Base-by-base conservation (phyloP, 2,329 filamentous ascomycete species). In the Alternaria conjuncta region DNA sequence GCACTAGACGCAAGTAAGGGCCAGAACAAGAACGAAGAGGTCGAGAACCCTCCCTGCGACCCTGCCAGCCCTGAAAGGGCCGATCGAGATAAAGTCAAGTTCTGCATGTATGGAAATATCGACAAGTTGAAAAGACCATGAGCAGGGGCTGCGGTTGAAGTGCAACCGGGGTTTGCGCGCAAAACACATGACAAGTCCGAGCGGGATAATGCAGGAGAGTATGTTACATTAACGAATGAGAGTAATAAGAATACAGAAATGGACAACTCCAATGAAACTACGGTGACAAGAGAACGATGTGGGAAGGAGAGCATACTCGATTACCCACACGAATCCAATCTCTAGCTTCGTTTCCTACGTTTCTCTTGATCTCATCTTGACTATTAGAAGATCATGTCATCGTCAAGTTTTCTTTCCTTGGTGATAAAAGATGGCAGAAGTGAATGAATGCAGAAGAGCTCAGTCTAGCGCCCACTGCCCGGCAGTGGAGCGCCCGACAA, bases 211-310 rank as follows among this genome's bases (percentile, higher is more conserved):
- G 32, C 28, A 55, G 43, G 18, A 57, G 45, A 55, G 60, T 58
- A 66, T 62, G 63, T 57, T 68, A 68, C 63, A 64, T 66, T 60
- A 45, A 44, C 18, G 23, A 46, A 55, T 44, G 43, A 63, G 43
- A 26, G 20, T 23, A 45, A 60, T 32, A 28, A 45, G 18, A 23
- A 21, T 36, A 50, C 21, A 36, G 13, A 43, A 50, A 41, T n/a
- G 32, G 44, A 50, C 20, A 54, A 21, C 41, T 41, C 36, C 36
- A 49, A 54, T 51, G 43, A 15, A 54, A 51, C 9, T 57, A 45
- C 28, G 36, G 45, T 53, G 45, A 64, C 26, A 55, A 63, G 36
- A 56, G 47, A 45, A 53, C 44, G 41, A 54, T 26, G 44, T 32
- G 50, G 21, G 13, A 56, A 55, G 43, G 49, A 61, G 54, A 61